Evolutionary conservation across 495 filamentous ascomycete species (phyloP), one percentile per base, ranked within the genome.

Genomic region (Acidomyces sp.): DNA sequence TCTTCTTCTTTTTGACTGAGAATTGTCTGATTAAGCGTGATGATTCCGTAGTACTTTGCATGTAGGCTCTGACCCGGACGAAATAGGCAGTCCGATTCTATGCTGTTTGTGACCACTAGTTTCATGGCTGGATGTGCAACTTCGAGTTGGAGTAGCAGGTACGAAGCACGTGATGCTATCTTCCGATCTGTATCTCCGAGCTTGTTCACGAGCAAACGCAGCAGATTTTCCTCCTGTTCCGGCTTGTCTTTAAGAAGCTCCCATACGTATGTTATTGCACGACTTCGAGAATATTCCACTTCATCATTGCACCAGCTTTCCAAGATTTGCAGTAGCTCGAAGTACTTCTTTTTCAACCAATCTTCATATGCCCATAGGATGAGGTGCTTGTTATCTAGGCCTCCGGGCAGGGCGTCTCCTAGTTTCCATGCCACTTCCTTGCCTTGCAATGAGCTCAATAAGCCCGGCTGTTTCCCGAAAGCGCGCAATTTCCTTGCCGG

Each of bases 21-120:
- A 25, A 95, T 80, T 3, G 90, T 97, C 62, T 97, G 90, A 60
- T 97, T 97, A 27, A 97, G 61, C 2, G 90, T 94, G 53, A 94
- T 96, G 55, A 88, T 77, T 19, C 87, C 87, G 52, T 93, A 95
- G 60, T 97, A 97, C 55, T 81, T 88, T 18, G 92, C 83, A 43
- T 93, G 82, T 17, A 75, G 60, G 53, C 71, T 86, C 55, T 96
- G 90, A 5, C 84, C 81, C 0, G 88, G 80, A 9, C 82, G 74
- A 54, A 93, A 83, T 7, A 97, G 68, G 13, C 94, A 65, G 52
- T 96, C 92, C 22, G 74, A 71, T 58, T 96, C 86, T 11, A 96
- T 78, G 15, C 74, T 69, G 44, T 72, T 75, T 52, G 94, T 78
- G 46, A 96, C 78, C 16, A 86, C 74, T 11, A 72, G 67, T 55